Base-by-base conservation (phyloP, 1,284 basidiomycete genomes). In the Ustilago crameri region DNA sequence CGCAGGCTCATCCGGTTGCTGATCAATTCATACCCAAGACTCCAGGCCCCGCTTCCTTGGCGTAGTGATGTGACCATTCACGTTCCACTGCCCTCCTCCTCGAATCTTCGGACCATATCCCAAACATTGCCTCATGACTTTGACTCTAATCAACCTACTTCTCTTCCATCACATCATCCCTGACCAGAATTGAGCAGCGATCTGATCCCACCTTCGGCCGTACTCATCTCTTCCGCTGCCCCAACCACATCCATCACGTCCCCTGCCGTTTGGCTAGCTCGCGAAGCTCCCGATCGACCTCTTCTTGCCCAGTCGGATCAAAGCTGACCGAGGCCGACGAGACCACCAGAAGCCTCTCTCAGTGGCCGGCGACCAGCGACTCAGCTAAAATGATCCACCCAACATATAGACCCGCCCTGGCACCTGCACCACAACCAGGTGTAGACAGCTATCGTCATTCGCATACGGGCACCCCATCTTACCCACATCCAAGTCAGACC, bases 371-470 rank as follows among this genome's bases (percentile, higher is more conserved):
- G 9, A 5, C 35, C n/a, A 14, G 9, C 15, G n/a, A 37, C 5
- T 14, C 40, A n/a, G 7, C 3, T 38, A 35, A 40, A 20, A 66
- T 66, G 64, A 27, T 67, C 5, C 52, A 57, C 34, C 61, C 64
- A 15, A 45, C 50, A 30, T 67, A 61, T 26, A 52, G 64, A 2
- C 64, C 56, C 38, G 4, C 52, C 24, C 12, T 46, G 47, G 43
- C 37, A 18, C 46, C 55, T 18, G 15, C 24, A 10, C 18, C 45
- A 10, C 46, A 65, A n/a, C 30, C 51, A 2, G 12, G 26, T 38
- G 38, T 47, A 0, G 47, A 52, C n/a, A 34, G 52, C 18, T 58
- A 42, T 26, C 42, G 26, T 17, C 35, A 49, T 17, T 35, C 32
- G 12, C 35, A 23, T 2, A 17, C 4, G 22, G 23, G 14, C 18